These are phyloP conservation scores for Hanseniaspora thailandica DNA, from an alignment of 805 yeast genomes.

Conservation along the genomic window DNA sequence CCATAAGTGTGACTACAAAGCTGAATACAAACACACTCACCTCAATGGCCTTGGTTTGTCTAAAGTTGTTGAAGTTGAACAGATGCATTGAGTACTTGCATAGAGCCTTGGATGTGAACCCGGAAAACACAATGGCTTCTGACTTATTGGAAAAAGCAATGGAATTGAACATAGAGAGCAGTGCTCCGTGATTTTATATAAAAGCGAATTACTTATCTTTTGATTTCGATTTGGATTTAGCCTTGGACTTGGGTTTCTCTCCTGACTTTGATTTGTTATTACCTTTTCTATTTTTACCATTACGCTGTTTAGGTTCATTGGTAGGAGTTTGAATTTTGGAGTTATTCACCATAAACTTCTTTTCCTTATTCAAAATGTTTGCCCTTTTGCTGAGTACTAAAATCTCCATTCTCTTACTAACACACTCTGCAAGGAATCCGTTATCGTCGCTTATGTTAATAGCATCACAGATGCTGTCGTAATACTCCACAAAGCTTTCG, in stretches of 20 bases:
- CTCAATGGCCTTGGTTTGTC: slow-evolving; percentile 71
- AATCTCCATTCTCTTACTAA: slow-evolving; percentile 6
- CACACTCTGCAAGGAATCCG: background rate
- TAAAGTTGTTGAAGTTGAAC: slow-evolving; percentile 51
- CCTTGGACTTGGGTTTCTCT: background rate
- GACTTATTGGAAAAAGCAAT: slow-evolving; percentile 73
- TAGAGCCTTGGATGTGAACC: slow-evolving; percentile 64
- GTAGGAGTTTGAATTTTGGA: background rate
- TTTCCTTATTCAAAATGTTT: background rate
- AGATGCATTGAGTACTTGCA: slow-evolving; percentile 71
- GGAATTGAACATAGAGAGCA: slow-evolving; percentile 42
- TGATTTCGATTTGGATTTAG: background rate
- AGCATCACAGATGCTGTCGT: slow-evolving; percentile 1
- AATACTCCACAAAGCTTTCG: slow-evolving; percentile 1
- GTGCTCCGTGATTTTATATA: background rate
- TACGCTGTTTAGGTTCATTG: background rate
- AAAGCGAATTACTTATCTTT: background rate
- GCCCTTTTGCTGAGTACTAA: background rate
- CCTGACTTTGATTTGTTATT: background rate
- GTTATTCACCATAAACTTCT: background rate
- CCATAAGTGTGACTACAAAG: slow-evolving; percentile 57
- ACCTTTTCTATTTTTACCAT: background rate
- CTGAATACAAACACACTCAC: slow-evolving; percentile 66
- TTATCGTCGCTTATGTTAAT: background rate
- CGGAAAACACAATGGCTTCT: slow-evolving; percentile 72